phyloP scores from a whole-genome alignment of 2,329 filamentous ascomycete genomes.

The Taxawa tesnikishii region DNA sequence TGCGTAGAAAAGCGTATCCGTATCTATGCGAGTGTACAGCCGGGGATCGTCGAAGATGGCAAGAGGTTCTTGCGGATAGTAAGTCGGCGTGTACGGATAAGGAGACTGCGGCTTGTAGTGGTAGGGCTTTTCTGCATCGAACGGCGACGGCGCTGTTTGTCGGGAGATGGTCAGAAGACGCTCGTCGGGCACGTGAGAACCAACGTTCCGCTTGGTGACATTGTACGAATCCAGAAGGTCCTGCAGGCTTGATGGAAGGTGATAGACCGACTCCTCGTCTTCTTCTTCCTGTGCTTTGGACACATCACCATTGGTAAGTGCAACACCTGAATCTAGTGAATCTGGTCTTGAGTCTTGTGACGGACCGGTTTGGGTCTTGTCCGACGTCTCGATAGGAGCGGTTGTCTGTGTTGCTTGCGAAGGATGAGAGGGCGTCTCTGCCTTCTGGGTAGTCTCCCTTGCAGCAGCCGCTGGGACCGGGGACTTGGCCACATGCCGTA shows the following conservation, averaged over 20 bases:
- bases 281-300: slow-evolving; percentile 35
- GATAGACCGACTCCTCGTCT: slow-evolving; percentile 74
- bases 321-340: slow-evolving; percentile 21
- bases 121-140: slow-evolving; percentile 70
- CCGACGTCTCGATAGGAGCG: slow-evolving; percentile 2
- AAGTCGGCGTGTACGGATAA: slow-evolving; percentile 59
- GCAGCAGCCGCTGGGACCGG: slow-evolving; percentile 1
- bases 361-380: slow-evolving; percentile 15
- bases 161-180: slow-evolving; percentile 67
- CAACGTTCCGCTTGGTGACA: slow-evolving; percentile 58
- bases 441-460: slow-evolving; percentile 10
- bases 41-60: slow-evolving; percentile 83
- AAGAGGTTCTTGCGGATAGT: slow-evolving; percentile 89
- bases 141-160: slow-evolving; percentile 57
- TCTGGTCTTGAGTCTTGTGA: slow-evolving; percentile 13
- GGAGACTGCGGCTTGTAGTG: slow-evolving; percentile 76
- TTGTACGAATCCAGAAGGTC: slow-evolving; percentile 90
- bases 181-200: slow-evolving; percentile 51
- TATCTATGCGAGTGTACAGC: slow-evolving; percentile 80
- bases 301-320: slow-evolving; percentile 39
- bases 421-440: slow-evolving; percentile 3
- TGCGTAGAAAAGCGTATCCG: slow-evolving; percentile 93
- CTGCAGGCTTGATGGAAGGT: slow-evolving; percentile 76
- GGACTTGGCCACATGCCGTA: slow-evolving; percentile 8
- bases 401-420: slow-evolving; percentile 2